Evolutionary conservation across 768 basidiomycete genomes (phyloP), one percentile per base, ranked within the genome.

Genomic region (Suillus clintonianus): DNA sequence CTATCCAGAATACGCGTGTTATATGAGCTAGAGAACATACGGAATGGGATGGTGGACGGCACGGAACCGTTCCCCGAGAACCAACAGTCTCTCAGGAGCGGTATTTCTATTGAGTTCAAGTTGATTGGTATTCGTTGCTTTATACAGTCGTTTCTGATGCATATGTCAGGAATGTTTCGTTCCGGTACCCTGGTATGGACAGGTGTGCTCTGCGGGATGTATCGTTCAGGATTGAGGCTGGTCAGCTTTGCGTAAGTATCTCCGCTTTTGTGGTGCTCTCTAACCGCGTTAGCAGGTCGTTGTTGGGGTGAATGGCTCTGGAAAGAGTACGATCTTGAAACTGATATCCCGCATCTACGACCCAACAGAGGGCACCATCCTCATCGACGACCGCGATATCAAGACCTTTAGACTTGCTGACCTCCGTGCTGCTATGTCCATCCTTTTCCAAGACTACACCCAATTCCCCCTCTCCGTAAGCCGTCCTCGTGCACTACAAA

Each of bases 371-470:
- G 91, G 91, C 34, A 76, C 81, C 39, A 92, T 93, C 50, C 74
- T 89, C 15, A 73, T 94, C 34, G 84, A 92, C 65, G 86, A 80
- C 24, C 68, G 78, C 59, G 85, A 91, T 66, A 89, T 93, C 64
- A 81, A 80, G 47, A 82, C 81, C 0, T 73, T 90, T 17, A 84
- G 81, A 58, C 81, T 93, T 5, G 80, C 77, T 6, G 87, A 92
- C 71, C 76, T 92, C 13, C 79, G 90, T 24, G 83, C 84, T 22
- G 82, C 86, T 1, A 85, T 86, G 24, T 86, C 88, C 2, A 88
- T 89, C 24, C 82, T 93, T 24, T 92, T 92, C 75, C 91, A 93
- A 70, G 91, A 94, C 72, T 92, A 90, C 68, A 89, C 89, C 0
- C 81, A 87, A 67, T 92, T 92, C 71, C 91, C 91, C 0, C 77